Evolutionary conservation across 768 basidiomycete species (phyloP), one percentile per base, ranked within the genome.

Genomic region (Sporobolomyces pararoseus): DNA sequence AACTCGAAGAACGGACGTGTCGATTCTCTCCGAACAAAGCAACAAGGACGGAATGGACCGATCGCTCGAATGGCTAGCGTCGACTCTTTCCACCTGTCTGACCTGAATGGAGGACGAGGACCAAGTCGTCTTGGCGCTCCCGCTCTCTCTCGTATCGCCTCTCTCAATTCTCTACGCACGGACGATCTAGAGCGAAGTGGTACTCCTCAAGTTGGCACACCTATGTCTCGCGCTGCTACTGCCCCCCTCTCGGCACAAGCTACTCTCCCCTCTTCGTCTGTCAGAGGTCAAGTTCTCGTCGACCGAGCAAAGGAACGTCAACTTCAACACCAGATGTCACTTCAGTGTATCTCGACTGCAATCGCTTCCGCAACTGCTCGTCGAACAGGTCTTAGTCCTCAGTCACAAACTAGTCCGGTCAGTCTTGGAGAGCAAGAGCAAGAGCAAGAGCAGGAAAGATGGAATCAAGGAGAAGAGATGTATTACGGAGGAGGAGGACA

Each of bases 331-430:
- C 71, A 75, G 44, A 76, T 75, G 68, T 76, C 75, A 16, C 68
- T 77, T 14, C 69, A 77, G 31, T 76, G 75, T 67, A 76, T 77
- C 63, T 61, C 69, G 37, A 50, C 68, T 19, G 77, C 76, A 14
- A 76, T 77, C 39, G 76, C 76, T 0, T 71, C 70, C 16, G 75
- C 77, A 2, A 75, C 77, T 0, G 71, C 74, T n/a, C 67, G 74
- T 0, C 65, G 71, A 0, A 25, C 52, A 0, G 47, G 58, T 4
- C 19, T 49, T 10, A 50, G 58, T 21, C 55, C 50, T 10, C 27
- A 25, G 14, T 61, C 50, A 4, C 37, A 53, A 31, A 13, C n/a
- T 35, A 66, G 60, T 31, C 37, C 39, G 10, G 25, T 34, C 7
- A 21, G 10, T 4, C 59, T 27, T 9, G 53, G 49, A 10, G 37